Percentiles rank a stretch among this genome's conserved stretches.
Evolutionary conservation across 75 land plant species (phyloP).

Genomic region (Pinus taeda): DNA sequence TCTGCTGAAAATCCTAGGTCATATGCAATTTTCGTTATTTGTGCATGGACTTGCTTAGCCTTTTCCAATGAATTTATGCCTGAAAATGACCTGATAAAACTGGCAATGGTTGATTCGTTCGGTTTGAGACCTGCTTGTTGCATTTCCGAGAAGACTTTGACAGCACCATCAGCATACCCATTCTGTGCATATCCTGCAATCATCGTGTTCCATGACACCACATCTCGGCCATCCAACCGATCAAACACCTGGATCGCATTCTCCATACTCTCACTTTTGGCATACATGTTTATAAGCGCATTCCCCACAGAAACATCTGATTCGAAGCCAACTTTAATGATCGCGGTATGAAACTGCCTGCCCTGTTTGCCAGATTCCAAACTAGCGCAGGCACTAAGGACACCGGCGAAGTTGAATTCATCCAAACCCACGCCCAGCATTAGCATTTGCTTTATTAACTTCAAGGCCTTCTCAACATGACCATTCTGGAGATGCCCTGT

Average conservation of each 20-base stretch:
- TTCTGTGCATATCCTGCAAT: constrained; percentile 32
- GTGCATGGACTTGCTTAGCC: constrained; percentile 14
- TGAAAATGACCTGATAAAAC: constrained; percentile 12
- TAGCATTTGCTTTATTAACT: neutral
- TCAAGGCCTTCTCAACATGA: neutral
- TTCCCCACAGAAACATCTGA: neutral
- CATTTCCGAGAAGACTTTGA: neutral
- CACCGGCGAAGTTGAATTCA: neutral
- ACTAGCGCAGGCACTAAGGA: neutral
- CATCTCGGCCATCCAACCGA: neutral
- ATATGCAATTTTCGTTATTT: neutral
- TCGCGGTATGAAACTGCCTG: neutral
- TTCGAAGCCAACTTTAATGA: neutral
- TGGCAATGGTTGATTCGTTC: constrained; percentile 2
- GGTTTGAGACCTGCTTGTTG: neutral
- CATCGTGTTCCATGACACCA: neutral
- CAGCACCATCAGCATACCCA: neutral
- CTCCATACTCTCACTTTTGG: neutral
- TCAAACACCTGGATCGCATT: neutral
- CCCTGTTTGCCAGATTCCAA: neutral
- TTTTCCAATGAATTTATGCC: constrained; percentile 13
- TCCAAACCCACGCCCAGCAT: neutral
- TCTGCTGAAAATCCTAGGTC: constrained; percentile 12
- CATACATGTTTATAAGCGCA: neutral
- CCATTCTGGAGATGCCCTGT: neutral